Conservation (phyloP, 2,329 filamentous ascomycete genomes). For the Neurospora sp. region DNA sequence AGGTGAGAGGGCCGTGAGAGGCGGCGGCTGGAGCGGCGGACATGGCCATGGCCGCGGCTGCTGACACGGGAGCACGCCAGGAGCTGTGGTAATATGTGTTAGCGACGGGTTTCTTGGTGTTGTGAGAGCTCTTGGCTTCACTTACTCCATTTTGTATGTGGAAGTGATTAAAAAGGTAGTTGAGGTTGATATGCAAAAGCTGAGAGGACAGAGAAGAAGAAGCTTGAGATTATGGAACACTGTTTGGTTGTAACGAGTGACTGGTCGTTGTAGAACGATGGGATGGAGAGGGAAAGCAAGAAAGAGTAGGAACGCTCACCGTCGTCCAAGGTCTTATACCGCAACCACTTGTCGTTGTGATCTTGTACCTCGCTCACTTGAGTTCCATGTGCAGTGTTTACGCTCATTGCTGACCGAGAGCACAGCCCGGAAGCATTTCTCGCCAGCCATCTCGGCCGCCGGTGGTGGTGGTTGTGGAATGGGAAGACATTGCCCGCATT, state of each 20-base stretch:
- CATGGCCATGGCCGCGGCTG: background rate
- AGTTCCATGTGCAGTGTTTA: background rate
- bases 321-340: background rate
- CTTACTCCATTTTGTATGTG: background rate
- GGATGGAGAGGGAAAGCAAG: background rate
- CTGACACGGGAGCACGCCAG: background rate
- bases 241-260: background rate
- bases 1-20: conserved; percentile 18
- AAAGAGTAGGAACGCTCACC: background rate
- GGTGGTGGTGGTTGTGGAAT: background rate
- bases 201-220: background rate
- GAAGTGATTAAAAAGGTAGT: background rate
- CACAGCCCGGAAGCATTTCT: background rate
- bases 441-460: background rate
- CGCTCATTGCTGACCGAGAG: background rate
- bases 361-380: background rate
- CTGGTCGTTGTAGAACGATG: background rate
- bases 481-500: conserved; percentile 2
- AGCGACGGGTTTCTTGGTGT: background rate
- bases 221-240: background rate
- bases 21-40: background rate
- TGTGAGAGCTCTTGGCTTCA: background rate
- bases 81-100: background rate
- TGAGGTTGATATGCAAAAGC: background rate
- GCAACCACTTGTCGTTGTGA: background rate